Evolutionary conservation across 1,284 basidiomycete species (phyloP).

Genomic region (Volvariella volvacea): DNA sequence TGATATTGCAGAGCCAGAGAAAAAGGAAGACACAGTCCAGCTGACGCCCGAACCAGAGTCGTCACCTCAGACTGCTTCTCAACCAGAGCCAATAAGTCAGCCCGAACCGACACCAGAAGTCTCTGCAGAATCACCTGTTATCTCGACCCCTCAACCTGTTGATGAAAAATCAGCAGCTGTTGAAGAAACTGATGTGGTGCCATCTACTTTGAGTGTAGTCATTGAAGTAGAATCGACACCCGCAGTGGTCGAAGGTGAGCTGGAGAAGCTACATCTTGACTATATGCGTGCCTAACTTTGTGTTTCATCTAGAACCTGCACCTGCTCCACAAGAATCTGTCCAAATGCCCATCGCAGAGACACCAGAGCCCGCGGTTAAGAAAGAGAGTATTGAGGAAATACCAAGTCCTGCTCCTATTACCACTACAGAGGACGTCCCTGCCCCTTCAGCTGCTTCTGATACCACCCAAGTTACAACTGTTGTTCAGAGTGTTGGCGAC

Average conservation of each 20-base stretch:
- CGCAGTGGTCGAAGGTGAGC: too few relatives aligned
- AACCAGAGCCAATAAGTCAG: too few relatives aligned
- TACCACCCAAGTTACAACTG: too few relatives aligned
- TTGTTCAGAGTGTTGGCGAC: too few relatives aligned
- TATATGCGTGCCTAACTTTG: too few relatives aligned
- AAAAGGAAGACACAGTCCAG: neutral
- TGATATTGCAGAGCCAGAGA: neutral
- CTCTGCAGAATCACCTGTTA: neutral
- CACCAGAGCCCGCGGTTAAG: constrained; percentile 7
- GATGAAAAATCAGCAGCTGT: constrained; percentile 5
- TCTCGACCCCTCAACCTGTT: neutral
- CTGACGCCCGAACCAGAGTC: neutral
- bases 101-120: neutral
- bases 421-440: neutral
- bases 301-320: neutral
- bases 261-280: constrained; percentile 1
- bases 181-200: constrained; percentile 1
- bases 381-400: constrained; percentile 19
- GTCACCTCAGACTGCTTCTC: too few relatives aligned
- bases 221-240: neutral
- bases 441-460: constrained; percentile 4
- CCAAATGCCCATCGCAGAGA: constrained; percentile 1
- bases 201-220: too few relatives aligned
- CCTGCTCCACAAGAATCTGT: neutral
- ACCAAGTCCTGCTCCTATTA: constrained; percentile 8